Conservation (phyloP, 768 basidiomycete genomes). For the Cubamyces lactineus region DNA sequence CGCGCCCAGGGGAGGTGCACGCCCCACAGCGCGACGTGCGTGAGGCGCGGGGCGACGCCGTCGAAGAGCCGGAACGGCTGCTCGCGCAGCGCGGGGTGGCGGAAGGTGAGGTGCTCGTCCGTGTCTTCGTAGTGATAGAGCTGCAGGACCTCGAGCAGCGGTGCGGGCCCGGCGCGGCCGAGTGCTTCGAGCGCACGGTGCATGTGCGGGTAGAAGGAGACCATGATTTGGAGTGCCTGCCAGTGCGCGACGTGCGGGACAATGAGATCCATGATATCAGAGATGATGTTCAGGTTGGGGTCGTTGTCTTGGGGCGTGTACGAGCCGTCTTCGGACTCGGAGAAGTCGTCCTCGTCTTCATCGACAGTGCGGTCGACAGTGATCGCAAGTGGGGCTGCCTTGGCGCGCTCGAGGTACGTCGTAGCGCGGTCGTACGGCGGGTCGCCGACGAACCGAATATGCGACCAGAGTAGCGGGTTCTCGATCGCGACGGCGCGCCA, state of each 20-base stretch:
- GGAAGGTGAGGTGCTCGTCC: constrained; percentile 48
- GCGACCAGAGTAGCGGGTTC: constrained; percentile 60
- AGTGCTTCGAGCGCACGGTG: constrained; percentile 36
- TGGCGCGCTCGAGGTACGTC: constrained; percentile 56
- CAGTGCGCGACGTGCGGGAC: constrained; percentile 58
- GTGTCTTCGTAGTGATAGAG: constrained; percentile 57
- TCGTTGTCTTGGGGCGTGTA: constrained; percentile 22
- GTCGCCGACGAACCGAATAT: constrained; percentile 42
- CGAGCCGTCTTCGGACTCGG: constrained; percentile 18
- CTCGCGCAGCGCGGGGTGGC: constrained; percentile 43
- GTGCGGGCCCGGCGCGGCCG: constrained; percentile 49
- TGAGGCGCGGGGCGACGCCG: constrained; percentile 54
- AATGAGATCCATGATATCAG: constrained; percentile 41
- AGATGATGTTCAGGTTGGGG: constrained; percentile 22
- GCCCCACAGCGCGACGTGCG: constrained; percentile 59
- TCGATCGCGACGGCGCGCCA: constrained; percentile 59
- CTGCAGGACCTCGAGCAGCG: constrained; percentile 54
- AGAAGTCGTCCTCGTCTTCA: constrained; percentile 27
- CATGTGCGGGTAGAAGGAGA: constrained; percentile 47
- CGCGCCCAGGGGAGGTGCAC: constrained; percentile 71
- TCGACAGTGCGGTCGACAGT: constrained; percentile 40
- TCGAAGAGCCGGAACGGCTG: constrained; percentile 56
- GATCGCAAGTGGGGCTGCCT: constrained; percentile 57
- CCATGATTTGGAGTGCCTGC: constrained; percentile 52
- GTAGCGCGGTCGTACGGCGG: constrained; percentile 48